Evolutionary conservation across 306 rosid genomes (phyloP), one percentile per base, ranked within the genome.

Genomic region (Canavalia ensiformis): DNA sequence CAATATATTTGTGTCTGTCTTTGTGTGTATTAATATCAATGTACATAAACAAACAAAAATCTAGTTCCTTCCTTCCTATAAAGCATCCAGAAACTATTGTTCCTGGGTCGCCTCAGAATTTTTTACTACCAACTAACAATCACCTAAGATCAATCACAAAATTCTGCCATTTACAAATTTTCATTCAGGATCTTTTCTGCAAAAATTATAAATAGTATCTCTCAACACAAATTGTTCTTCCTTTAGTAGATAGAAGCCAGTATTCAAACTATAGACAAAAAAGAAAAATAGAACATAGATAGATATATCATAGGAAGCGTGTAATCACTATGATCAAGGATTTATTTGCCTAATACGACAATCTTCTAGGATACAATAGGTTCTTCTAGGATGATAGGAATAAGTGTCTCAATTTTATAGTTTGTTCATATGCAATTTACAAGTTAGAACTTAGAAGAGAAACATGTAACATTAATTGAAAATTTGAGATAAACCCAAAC

Each of bases 11-110:
- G 57, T 66, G 71, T 47, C 2, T 1, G 11, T 45, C 49, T 18
- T 1, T n/a, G 30, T 66, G 49, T 42, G 1, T 68, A 46, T 68
- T 44, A 45, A 28, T 9, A 52, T 30, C 1, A 79, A 55, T 39
- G 33, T 25, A 34, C 33, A 28, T 55, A 35, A 46, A 47, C 58
- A 46, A 69, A 69, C 75, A 46, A 69, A 30, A 69, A 29, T 10
- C 0, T 28, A 47, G 58, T 68, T 68, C 44, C 11, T 47, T 3
- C 46, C 12, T 72, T 65, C 39, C 54, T 1, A n/a, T 8, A 72
- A 84, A 84, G 84, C 47, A 74, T 50, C n/a, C 44, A 41, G 64
- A 67, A 74, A 51, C 39, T 74, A 78, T 73, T 72, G 76, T 70
- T 42, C 68, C 2, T 4, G 51, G 7, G 3, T 25, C 10, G n/a